Evolutionary conservation across 306 rosid genomes (phyloP).

Genomic region (Dryas alaskensis): DNA sequence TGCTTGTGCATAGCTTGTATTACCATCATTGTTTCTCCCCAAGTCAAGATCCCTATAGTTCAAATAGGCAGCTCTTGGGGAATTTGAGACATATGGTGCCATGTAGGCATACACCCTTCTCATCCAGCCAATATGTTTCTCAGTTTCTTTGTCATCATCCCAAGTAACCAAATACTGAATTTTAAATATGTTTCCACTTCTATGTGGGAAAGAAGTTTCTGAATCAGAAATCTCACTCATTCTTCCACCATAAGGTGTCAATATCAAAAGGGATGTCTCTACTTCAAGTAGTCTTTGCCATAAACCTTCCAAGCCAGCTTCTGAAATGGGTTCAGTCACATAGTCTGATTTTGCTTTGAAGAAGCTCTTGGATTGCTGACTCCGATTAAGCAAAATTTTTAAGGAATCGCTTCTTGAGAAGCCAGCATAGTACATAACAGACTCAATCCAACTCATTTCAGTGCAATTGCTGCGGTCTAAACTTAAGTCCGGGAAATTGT

Average conservation of each 20-base stretch:
- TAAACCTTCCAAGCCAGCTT: conserved; percentile 46
- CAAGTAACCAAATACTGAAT: conserved; percentile 49
- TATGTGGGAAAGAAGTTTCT: conserved; percentile 67
- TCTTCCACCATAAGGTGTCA: conserved; percentile 67
- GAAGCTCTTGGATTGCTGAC: conserved; percentile 32
- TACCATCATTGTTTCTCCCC: conserved; percentile 45
- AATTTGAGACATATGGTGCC: conserved; percentile 59
- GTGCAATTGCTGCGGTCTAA: conserved; percentile 39
- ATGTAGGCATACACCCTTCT: conserved; percentile 52
- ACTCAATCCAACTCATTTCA: conserved; percentile 67
- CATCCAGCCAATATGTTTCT: conserved; percentile 51
- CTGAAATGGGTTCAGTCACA: conserved; percentile 50
- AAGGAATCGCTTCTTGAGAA: conserved; percentile 43
- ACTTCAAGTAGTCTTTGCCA: conserved; percentile 57
- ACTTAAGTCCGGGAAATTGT: conserved; percentile 55
- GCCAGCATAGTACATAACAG: conserved; percentile 56
- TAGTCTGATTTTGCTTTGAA: conserved; percentile 72
- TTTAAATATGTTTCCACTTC: conserved; percentile 53
- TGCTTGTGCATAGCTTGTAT: conserved; percentile 39
- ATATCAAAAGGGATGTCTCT: conserved; percentile 50
- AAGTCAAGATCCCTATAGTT: conserved; percentile 72
- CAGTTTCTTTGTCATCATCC: conserved; percentile 33
- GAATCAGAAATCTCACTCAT: conserved; percentile 50
- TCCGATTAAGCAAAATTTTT: conserved; percentile 51
- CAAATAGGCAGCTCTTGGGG: conserved; percentile 68